phyloP scores from a whole-genome alignment of 1,139 yeast species.

The Lodderomyces pseudojiufengensis region DNA sequence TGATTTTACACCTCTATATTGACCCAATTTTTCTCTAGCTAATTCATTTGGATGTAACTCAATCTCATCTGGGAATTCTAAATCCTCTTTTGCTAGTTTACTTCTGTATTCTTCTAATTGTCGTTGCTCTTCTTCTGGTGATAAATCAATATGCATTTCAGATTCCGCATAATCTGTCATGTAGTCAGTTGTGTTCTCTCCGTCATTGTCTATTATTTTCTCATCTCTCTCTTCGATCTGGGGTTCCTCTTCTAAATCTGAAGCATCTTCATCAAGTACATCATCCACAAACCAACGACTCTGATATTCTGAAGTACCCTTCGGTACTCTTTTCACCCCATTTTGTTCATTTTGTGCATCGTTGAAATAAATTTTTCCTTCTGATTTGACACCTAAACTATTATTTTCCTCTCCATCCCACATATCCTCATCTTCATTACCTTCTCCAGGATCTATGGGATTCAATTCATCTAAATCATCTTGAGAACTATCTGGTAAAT shows the following conservation, averaged over 20 bases:
- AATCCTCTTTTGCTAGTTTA: slow-evolving; percentile 71
- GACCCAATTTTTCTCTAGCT: slow-evolving; percentile 67
- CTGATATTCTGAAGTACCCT: slow-evolving; percentile 91
- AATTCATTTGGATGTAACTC: slow-evolving; percentile 75
- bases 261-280: slow-evolving; percentile 46
- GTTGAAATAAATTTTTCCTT: slow-evolving; percentile 59
- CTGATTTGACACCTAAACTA: slow-evolving; percentile 59
- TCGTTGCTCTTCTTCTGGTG: slow-evolving; percentile 78
- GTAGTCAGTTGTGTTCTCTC: slow-evolving; percentile 21
- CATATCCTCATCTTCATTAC: slow-evolving; percentile 37
- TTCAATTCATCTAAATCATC: slow-evolving; percentile 69
- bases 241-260: slow-evolving; percentile 40
- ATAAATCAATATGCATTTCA: slow-evolving; percentile 68
- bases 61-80: slow-evolving; percentile 93
- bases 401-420: slow-evolving; percentile 5
- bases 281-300: slow-evolving; percentile 83
- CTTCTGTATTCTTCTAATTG: slow-evolving; percentile 74
- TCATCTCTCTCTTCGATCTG: slow-evolving; percentile 29
- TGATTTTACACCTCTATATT: slow-evolving; percentile 86
- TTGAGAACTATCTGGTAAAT: slow-evolving; percentile 49
- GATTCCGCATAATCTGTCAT: slow-evolving; percentile 49
- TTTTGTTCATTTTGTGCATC: slow-evolving; percentile 34
- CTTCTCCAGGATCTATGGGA: slow-evolving; percentile 53
- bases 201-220: slow-evolving; percentile 33
- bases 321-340: slow-evolving; percentile 55